Percentiles rank a stretch among this genome's conserved stretches.
These are phyloP conservation scores for Zymoseptoria ardabiliae DNA, from an alignment of 2,329 filamentous ascomycete species.

Conservation along the genomic window DNA sequence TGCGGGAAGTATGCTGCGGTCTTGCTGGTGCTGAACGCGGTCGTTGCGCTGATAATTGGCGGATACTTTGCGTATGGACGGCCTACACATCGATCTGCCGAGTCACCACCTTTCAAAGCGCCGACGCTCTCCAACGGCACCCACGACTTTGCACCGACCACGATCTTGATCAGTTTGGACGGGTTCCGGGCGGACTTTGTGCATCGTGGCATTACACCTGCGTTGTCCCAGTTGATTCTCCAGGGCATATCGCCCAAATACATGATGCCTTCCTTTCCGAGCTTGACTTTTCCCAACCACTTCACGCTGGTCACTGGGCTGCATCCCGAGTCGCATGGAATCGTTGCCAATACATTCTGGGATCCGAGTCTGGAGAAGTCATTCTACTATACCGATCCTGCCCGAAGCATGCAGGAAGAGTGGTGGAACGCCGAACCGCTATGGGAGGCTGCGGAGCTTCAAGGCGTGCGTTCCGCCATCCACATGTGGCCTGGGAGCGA, in stretches of 20 bases:
- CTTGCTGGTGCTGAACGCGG: slow-evolving; percentile 40
- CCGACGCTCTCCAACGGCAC: slow-evolving; percentile 65
- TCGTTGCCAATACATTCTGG: slow-evolving; percentile 94
- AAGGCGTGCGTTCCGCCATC: slow-evolving; percentile 69
- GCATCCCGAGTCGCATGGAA: slow-evolving; percentile 84
- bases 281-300: slow-evolving; percentile 91
- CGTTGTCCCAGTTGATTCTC: slow-evolving; percentile 67
- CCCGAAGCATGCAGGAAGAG: slow-evolving; percentile 68
- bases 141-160: slow-evolving; percentile 81
- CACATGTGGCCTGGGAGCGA: slow-evolving; percentile 99
- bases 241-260: slow-evolving; percentile 84
- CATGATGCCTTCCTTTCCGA: slow-evolving; percentile 92
- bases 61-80: slow-evolving; percentile 37
- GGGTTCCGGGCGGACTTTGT: slow-evolving; percentile 95
- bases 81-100: not conserved
- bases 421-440: slow-evolving; percentile 93
- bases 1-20: slow-evolving; percentile 35
- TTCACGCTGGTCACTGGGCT: slow-evolving; percentile 88
- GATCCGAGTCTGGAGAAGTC: slow-evolving; percentile 68
- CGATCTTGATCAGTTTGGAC: slow-evolving; percentile 87
- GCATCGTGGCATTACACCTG: slow-evolving; percentile 72
- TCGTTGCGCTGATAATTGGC: slow-evolving; percentile 48
- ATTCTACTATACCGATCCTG: slow-evolving; percentile 79
- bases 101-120: not conserved
- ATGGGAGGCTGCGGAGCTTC: slow-evolving; percentile 85